phyloP scores from a whole-genome alignment of 2,329 filamentous ascomycete genomes.

The Aspergillus intermedius region DNA sequence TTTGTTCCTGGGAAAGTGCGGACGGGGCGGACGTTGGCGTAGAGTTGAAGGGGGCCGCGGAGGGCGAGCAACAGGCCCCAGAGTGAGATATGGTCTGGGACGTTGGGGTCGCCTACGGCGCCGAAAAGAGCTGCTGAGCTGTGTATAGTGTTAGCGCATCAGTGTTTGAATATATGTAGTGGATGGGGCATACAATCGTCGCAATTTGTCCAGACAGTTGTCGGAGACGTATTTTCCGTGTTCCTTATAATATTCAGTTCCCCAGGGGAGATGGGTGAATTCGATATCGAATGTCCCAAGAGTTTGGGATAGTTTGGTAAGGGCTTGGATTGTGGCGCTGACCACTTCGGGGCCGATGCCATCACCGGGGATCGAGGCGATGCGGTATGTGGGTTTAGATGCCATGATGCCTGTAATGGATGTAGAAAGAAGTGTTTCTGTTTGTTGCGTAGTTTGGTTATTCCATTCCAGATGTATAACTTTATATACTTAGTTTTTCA shows the following conservation, averaged over 20 bases:
- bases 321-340: constrained; percentile 45
- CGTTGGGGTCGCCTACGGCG: not conserved
- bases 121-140: too few species aligned
- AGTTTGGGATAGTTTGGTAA: constrained; percentile 40
- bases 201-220: constrained; percentile 48
- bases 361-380: constrained; percentile 58
- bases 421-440: too few species aligned
- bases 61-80: constrained; percentile 64
- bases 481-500: too few species aligned
- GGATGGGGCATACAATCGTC: not conserved
- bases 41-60: constrained; percentile 61
- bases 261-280: constrained; percentile 43
- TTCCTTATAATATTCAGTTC: constrained; percentile 39
- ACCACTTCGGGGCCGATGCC: constrained; percentile 61
- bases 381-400: constrained; percentile 35
- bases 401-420: not conserved
- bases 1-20: constrained; percentile 51
- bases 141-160: not conserved
- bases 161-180: too few species aligned
- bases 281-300: constrained; percentile 44
- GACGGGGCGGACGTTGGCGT: constrained; percentile 61
- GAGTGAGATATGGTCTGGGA: constrained; percentile 54
- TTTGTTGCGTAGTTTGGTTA: too few species aligned
- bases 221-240: constrained; percentile 49
- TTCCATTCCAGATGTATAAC: too few species aligned